Evolutionary conservation across 2,329 filamentous ascomycete species (phyloP).

Genomic region (Xylariaceae sp.): DNA sequence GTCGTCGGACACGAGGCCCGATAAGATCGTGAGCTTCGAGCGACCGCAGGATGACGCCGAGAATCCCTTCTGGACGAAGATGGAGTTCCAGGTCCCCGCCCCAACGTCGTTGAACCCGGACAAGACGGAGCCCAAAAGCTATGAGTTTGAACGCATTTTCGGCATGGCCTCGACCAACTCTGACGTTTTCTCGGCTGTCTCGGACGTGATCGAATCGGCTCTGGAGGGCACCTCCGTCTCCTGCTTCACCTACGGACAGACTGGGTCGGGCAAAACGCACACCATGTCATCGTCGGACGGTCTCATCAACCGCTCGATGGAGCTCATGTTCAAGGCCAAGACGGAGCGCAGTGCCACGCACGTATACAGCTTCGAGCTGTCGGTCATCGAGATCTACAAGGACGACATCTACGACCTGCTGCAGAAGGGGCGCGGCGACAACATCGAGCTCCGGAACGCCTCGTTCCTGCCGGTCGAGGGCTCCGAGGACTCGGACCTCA

Average conservation of each 20-base stretch:
- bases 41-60: slow-evolving; percentile 4
- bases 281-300: slow-evolving; percentile 89
- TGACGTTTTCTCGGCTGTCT: slow-evolving; percentile 87
- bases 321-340: slow-evolving; percentile 68
- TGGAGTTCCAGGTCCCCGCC: slow-evolving; percentile 71
- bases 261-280: slow-evolving; percentile 88
- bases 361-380: slow-evolving; percentile 76
- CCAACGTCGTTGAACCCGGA: slow-evolving; percentile 67
- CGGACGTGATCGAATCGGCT: slow-evolving; percentile 85
- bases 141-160: slow-evolving; percentile 90
- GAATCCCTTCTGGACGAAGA: slow-evolving; percentile 70
- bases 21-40: slow-evolving; percentile 35
- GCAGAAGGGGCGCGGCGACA: slow-evolving; percentile 53
- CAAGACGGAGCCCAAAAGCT: slow-evolving; percentile 66
- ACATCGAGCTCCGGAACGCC: slow-evolving; percentile 70
- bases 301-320: slow-evolving; percentile 39
- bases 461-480: slow-evolving; percentile 47
- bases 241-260: slow-evolving; percentile 96
- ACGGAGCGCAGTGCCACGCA: slow-evolving; percentile 71
- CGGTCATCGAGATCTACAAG: slow-evolving; percentile 96
- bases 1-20: slow-evolving; percentile 47
- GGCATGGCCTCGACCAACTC: slow-evolving; percentile 65
- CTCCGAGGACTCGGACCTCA: slow-evolving; percentile 50
- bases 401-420: slow-evolving; percentile 88
- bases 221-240: slow-evolving; percentile 93